Base-by-base conservation (phyloP, 495 filamentous ascomycete species). In the Tuber borchii region DNA sequence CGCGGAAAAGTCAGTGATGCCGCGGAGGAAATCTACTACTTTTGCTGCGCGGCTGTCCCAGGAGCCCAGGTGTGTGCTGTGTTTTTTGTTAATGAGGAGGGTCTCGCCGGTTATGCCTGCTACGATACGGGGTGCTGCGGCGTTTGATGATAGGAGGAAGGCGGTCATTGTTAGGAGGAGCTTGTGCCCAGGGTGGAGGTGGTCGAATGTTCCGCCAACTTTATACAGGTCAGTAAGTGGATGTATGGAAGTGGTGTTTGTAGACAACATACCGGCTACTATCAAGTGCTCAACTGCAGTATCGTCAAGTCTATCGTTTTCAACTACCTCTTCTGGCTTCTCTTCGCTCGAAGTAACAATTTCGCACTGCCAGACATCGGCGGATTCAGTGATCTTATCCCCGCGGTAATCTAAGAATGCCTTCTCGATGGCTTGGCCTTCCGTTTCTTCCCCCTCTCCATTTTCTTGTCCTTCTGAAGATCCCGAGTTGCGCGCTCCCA, bases 161-260 rank as follows among this genome's bases (percentile, higher is more conserved):
- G 91, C 91, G 14, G 90, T 91, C 79, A 94, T 94, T 12, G 94
- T 95, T 48, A 99, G 86, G 10, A 99, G 88, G 37, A 97, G 87
- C 82, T 97, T 97, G 86, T 99, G 95, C n/a, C 95, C 95, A 42
- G 92, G 88, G 82, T 98, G 95, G 51, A 99, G 89, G 84, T 98
- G 93, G 84, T 99, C 95, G 83, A 98, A 99, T 6, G 95, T 98
- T 31, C 95, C 95, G 65, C 95, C 95, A 45, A 98, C 90, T 65
- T 65, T 65, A 65, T 65, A 19, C 56, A 5, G 26, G 56, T 65
- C 31, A 65, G 56, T 7, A 34, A 19, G 12, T 16, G 26, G 56
- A 34, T 34, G 26, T 79, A 31, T 44, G 17, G 70, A 46, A 51
- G 20, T 19, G 26, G 43, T 70, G 39, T 79, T 71, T 75, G 73